phyloP scores from a whole-genome alignment of 257 asterid genomes.

The Hygrophila difformis region DNA sequence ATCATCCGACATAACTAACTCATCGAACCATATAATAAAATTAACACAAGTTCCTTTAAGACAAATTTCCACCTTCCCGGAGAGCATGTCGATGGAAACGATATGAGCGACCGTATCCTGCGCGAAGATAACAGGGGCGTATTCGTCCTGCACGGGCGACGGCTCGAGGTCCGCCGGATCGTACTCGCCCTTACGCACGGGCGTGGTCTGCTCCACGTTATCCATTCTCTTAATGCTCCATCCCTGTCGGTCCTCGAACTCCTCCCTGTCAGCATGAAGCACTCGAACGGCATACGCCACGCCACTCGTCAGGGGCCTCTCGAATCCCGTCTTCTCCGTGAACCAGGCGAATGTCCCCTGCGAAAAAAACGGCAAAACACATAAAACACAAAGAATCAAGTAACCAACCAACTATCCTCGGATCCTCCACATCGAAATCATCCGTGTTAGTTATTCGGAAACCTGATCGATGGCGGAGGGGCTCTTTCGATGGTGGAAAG shows the following conservation, averaged over 20 bases:
- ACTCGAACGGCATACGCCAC: conserved; percentile 97
- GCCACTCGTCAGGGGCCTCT: conserved; percentile 97
- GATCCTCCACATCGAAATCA: too few relatives aligned
- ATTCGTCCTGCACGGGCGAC: conserved; percentile 81
- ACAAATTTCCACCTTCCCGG: conserved; percentile 68
- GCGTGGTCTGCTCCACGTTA: conserved; percentile 59
- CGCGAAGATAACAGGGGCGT: conserved; percentile 95
- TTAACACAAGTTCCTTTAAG: too few relatives aligned
- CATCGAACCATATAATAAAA: too few relatives aligned
- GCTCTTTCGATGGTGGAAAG: conserved; percentile 73
- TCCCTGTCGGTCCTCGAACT: conserved; percentile 75
- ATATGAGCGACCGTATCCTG: conserved; percentile 96
- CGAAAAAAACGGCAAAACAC: too few relatives aligned
- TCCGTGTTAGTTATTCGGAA: too few relatives aligned
- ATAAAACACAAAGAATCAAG: conserved; percentile 4
- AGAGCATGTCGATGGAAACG: conserved; percentile 81
- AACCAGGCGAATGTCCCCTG: conserved; percentile 80
- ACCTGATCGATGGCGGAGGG: conserved; percentile 98
- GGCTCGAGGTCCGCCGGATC: conserved; percentile 61
- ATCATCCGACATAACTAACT: neutral
- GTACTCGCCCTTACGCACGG: conserved; percentile 85
- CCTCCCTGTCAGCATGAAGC: conserved; percentile 69
- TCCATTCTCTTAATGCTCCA: conserved; percentile 96
- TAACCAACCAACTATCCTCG: too few relatives aligned
- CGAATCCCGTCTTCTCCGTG: conserved; percentile 83